Evolutionary conservation across 225 moss, liverwort and hornwort species (phyloP).

Genomic region (Bryum argenteum): DNA sequence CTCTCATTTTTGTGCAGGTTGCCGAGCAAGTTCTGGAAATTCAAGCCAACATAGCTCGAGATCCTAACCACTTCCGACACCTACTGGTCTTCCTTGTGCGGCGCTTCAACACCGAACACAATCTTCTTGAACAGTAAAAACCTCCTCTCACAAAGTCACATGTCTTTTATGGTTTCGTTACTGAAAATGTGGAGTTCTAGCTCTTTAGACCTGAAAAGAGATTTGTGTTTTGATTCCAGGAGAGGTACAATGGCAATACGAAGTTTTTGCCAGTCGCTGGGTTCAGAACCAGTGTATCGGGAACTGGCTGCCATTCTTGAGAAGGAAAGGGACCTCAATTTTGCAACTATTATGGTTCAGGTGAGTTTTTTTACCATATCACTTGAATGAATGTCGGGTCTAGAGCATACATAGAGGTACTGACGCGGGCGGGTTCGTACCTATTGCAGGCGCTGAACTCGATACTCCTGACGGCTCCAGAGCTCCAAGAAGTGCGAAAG

Average conservation of each 20-base stretch:
- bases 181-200: too few relatives aligned
- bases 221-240: slow-evolving; percentile 45
- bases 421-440: background rate
- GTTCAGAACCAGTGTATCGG: slow-evolving; percentile 84
- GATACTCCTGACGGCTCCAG: slow-evolving; percentile 90
- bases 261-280: slow-evolving; percentile 75
- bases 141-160: background rate
- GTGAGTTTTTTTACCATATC: slow-evolving; percentile 33
- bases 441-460: slow-evolving; percentile 80
- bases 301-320: slow-evolving; percentile 81
- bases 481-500: slow-evolving; percentile 74
- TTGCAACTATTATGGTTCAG: slow-evolving; percentile 95
- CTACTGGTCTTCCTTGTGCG: slow-evolving; percentile 85
- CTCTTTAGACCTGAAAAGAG: background rate
- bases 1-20: slow-evolving; percentile 54
- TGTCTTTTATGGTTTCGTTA: background rate
- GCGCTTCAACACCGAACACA: slow-evolving; percentile 73
- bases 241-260: slow-evolving; percentile 81
- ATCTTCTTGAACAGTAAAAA: slow-evolving; percentile 80
- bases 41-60: slow-evolving; percentile 86
- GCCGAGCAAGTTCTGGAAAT: slow-evolving; percentile 84
- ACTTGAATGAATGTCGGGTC: background rate
- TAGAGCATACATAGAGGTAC: background rate
- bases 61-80: slow-evolving; percentile 80
- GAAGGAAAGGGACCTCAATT: slow-evolving; percentile 82